A percentile compares a stretch with the other conserved stretches of the same genome.
Conservation (phyloP, 2,329 filamentous ascomycete species). For the Curvularia lunata region DNA sequence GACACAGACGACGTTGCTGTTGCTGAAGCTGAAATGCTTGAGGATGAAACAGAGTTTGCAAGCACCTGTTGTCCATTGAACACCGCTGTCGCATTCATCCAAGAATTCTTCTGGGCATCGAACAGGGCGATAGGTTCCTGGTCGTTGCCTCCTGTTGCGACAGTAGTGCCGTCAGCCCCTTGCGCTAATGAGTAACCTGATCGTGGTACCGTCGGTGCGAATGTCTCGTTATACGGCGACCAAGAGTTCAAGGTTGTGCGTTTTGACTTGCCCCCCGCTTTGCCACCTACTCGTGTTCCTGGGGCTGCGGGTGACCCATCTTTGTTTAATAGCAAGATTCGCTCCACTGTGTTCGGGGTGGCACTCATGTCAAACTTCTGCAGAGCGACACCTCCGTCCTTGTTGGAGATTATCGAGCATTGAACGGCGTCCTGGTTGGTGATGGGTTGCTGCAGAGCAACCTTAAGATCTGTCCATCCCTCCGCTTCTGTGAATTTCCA, state of each 20-base stretch:
- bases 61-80: conserved; percentile 58
- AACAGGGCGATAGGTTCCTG: conserved; percentile 77
- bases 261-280: conserved; percentile 46
- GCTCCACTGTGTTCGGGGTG: conserved; percentile 76
- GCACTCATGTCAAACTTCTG: conserved; percentile 77
- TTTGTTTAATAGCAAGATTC: conserved; percentile 69
- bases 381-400: conserved; percentile 78
- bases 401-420: conserved; percentile 70
- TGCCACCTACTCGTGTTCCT: conserved; percentile 55
- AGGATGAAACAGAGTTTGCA: conserved; percentile 34
- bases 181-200: conserved; percentile 75
- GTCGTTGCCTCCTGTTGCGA: conserved; percentile 74
- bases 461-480: conserved; percentile 72
- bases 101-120: conserved; percentile 74
- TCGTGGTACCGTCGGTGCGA: conserved; percentile 70
- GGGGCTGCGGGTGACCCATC: conserved; percentile 60
- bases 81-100: conserved; percentile 73
- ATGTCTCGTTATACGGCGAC: conserved; percentile 78
- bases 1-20: conserved; percentile 29
- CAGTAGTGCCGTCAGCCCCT: conserved; percentile 69
- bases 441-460: conserved; percentile 67
- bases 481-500: conserved; percentile 70
- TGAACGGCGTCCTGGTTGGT: conserved; percentile 65
- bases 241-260: conserved; percentile 68
- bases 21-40: conserved; percentile 45